A percentile compares a stretch with the other conserved stretches of the same genome.
These are phyloP conservation scores for Coniferiporia weirii DNA, from an alignment of 1,284 basidiomycete genomes.

Conservation along the genomic window DNA sequence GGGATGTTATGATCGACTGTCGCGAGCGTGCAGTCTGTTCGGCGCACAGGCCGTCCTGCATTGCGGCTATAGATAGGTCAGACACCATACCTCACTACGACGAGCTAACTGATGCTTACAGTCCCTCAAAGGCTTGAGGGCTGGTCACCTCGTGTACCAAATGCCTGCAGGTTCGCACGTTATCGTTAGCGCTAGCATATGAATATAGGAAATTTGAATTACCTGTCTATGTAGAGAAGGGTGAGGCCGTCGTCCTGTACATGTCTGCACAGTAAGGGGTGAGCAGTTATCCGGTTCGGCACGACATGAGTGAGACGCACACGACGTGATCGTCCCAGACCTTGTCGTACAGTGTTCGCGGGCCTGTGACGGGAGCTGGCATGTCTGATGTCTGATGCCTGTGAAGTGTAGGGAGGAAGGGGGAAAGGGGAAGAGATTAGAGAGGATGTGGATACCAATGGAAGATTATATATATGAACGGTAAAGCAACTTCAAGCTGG, in stretches of 20 bases:
- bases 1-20: constrained; percentile 97
- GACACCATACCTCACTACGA: neutral
- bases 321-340: constrained; percentile 96
- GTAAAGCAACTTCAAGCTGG: neutral
- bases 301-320: constrained; percentile 38
- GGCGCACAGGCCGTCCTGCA: constrained; percentile 77
- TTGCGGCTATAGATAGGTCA: constrained; percentile 43
- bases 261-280: constrained; percentile 42
- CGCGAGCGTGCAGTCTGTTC: constrained; percentile 91
- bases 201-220: constrained; percentile 22
- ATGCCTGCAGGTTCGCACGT: constrained; percentile 49
- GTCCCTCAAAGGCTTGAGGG: constrained; percentile 93
- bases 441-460: neutral
- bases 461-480: neutral
- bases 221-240: constrained; percentile 92
- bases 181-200: too few relatives aligned
- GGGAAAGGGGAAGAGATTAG: too few relatives aligned
- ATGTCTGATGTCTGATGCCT: neutral
- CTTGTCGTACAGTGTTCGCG: constrained; percentile 72
- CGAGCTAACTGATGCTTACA: constrained; percentile 44
- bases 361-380: constrained; percentile 11
- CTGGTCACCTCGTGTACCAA: constrained; percentile 95
- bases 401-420: too few relatives aligned
- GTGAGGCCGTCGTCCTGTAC: constrained; percentile 79
- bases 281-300: constrained; percentile 4